Conservation (phyloP, 192 early-diverging fungal genomes). For the Linnemannia zychae region DNA sequence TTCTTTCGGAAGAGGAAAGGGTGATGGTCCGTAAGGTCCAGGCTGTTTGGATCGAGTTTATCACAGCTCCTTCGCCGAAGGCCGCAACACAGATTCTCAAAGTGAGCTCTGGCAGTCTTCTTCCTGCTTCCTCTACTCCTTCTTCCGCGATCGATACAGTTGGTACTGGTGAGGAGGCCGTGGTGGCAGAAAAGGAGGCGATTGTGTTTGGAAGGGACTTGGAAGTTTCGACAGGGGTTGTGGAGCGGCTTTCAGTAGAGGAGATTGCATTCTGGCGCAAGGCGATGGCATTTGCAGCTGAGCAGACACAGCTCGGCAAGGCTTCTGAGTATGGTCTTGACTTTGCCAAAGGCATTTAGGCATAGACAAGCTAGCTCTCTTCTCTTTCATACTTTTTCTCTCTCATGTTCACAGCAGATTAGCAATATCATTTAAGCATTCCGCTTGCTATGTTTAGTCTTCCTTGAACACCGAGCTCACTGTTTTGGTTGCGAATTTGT, state of each 20-base stretch:
- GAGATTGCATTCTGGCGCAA: constrained; percentile 20
- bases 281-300: neutral
- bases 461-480: too few relatives aligned
- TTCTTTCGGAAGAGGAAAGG: constrained; percentile 29
- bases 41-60: constrained; percentile 42
- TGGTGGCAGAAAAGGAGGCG: constrained; percentile 25
- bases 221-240: neutral
- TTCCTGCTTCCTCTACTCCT: constrained; percentile 13
- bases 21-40: constrained; percentile 13
- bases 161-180: constrained; percentile 18
- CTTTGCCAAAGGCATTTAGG: neutral
- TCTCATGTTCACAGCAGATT: too few relatives aligned
- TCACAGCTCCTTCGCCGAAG: constrained; percentile 3
- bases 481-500: neutral
- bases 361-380: neutral
- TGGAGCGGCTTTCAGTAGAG: constrained; percentile 9
- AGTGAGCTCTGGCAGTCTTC: neutral
- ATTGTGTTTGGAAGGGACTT: constrained; percentile 17
- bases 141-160: constrained; percentile 20
- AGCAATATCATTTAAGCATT: too few relatives aligned
- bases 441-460: neutral
- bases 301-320: neutral
- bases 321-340: neutral
- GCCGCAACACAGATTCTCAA: neutral
- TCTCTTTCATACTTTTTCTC: neutral